These are phyloP conservation scores for Taphrina wiesneri DNA, from an alignment of 1,139 yeast genomes.

Conservation along the genomic window DNA sequence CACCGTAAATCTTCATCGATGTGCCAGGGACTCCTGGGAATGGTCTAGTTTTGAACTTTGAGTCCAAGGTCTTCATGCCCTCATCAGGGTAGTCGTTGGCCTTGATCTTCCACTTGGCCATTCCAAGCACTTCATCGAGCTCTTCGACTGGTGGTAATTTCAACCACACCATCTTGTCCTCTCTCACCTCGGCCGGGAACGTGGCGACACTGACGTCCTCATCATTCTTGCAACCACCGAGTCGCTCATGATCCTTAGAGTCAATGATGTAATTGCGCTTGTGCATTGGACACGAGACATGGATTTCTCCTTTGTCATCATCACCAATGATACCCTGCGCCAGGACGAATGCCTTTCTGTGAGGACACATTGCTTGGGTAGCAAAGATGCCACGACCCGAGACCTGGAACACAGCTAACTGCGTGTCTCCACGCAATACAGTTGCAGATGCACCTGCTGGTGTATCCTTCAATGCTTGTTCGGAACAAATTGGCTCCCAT, in stretches of 20 bases:
- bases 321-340: slow-evolving; percentile 46
- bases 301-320: slow-evolving; percentile 44
- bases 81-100: slow-evolving; percentile 19
- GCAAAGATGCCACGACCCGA: slow-evolving; percentile 44
- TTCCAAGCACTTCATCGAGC: slow-evolving; percentile 46
- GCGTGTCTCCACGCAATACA: slow-evolving; percentile 46
- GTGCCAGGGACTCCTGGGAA: slow-evolving; percentile 25
- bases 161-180: slow-evolving; percentile 43
- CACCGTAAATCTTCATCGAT: slow-evolving; percentile 16
- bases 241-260: slow-evolving; percentile 39
- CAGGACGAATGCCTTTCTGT: slow-evolving; percentile 45
- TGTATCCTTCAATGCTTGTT: slow-evolving; percentile 43
- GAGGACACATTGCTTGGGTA: slow-evolving; percentile 49
- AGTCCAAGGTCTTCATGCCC: slow-evolving; percentile 27
- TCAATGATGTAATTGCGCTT: slow-evolving; percentile 46
- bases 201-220: slow-evolving; percentile 45
- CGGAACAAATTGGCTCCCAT: slow-evolving; percentile 44
- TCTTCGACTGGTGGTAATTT: slow-evolving; percentile 45
- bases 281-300: slow-evolving; percentile 47
- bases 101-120: slow-evolving; percentile 45
- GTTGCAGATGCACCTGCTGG: slow-evolving; percentile 46
- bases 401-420: slow-evolving; percentile 45
- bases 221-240: slow-evolving; percentile 45
- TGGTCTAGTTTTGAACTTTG: slow-evolving; percentile 21
- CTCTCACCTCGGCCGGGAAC: slow-evolving; percentile 44